Conservation (phyloP, 371 early-diverging fungal species). For the Coemansia sp. region DNA sequence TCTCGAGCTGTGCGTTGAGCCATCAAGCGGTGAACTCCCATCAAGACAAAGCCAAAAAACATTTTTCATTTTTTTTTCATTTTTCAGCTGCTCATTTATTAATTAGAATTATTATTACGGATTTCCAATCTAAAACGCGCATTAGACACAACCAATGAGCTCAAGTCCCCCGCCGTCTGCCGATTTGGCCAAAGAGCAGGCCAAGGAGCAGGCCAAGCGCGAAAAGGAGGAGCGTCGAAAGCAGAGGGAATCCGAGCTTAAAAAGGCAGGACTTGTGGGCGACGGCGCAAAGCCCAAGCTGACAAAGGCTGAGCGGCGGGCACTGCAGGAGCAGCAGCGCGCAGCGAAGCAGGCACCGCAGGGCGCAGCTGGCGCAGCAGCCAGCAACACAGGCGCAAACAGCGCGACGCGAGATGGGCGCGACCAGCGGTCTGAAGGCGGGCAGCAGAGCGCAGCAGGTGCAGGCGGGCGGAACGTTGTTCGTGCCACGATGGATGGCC, state of each 20-base stretch:
- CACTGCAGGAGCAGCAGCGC: conserved; percentile 73
- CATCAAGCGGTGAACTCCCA: too few relatives aligned
- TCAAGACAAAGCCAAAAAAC: too few relatives aligned
- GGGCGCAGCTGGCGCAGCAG: conserved; percentile 31
- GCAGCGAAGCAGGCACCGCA: conserved; percentile 64
- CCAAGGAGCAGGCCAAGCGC: conserved; percentile 17
- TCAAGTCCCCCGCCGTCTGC: not conserved
- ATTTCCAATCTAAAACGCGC: not conserved
- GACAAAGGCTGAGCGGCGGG: conserved; percentile 90
- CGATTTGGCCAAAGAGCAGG: conserved; percentile 12
- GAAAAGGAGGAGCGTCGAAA: conserved; percentile 42
- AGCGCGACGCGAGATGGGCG: not conserved
- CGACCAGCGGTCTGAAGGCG: conserved; percentile 11
- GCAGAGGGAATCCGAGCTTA: conserved; percentile 29
- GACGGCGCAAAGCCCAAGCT: conserved; percentile 47
- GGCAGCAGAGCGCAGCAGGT: conserved; percentile 5
- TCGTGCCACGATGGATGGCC: conserved; percentile 25
- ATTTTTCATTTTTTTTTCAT: not conserved
- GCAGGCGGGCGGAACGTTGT: conserved; percentile 10
- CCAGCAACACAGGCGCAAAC: conserved; percentile 7
- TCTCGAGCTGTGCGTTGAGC: not conserved
- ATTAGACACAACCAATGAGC: not conserved
- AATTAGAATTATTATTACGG: too few relatives aligned
- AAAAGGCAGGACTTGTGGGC: conserved; percentile 22
- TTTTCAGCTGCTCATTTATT: not conserved